Conservation (phyloP, 2,329 filamentous ascomycete genomes). For the Stachybotrys echinatus region DNA sequence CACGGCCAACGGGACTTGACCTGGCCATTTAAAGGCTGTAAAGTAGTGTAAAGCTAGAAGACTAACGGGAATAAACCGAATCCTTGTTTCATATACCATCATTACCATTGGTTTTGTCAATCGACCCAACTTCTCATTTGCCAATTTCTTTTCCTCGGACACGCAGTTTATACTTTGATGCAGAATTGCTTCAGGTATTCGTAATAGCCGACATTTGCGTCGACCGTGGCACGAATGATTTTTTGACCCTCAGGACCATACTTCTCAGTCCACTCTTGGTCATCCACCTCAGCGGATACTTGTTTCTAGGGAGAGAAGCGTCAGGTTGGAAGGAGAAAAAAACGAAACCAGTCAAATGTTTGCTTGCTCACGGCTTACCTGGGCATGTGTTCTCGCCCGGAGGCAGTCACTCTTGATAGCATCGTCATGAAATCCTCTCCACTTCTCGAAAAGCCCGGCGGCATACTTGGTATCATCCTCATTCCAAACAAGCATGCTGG, state of each 20-base stretch:
- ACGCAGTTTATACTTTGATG: conserved; percentile 45
- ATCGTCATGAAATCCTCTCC: conserved; percentile 95
- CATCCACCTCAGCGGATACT: conserved; percentile 60
- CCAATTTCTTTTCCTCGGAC: not conserved
- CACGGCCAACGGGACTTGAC: not conserved
- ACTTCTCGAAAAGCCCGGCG: conserved; percentile 81
- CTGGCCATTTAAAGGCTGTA: not conserved
- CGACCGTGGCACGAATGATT: conserved; percentile 64
- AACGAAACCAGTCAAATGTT: too few species aligned
- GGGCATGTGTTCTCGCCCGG: conserved; percentile 60
- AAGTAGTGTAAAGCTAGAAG: not conserved
- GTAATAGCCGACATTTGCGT: conserved; percentile 68
- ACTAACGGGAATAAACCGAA: not conserved
- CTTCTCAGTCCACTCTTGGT: conserved; percentile 68
- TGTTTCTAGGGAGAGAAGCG: conserved; percentile 32
- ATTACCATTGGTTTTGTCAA: too few species aligned
- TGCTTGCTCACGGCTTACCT: conserved; percentile 41
- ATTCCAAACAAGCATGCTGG: conserved; percentile 81
- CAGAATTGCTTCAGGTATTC: conserved; percentile 79
- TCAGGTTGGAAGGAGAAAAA: not conserved
- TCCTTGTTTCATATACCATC: too few species aligned
- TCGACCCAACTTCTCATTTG: not conserved
- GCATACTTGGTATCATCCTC: conserved; percentile 70
- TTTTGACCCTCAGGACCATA: conserved; percentile 67
- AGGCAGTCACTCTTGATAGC: conserved; percentile 78